Conservation (phyloP, 768 basidiomycete genomes). For the Pulveroboletus ravenelii region DNA sequence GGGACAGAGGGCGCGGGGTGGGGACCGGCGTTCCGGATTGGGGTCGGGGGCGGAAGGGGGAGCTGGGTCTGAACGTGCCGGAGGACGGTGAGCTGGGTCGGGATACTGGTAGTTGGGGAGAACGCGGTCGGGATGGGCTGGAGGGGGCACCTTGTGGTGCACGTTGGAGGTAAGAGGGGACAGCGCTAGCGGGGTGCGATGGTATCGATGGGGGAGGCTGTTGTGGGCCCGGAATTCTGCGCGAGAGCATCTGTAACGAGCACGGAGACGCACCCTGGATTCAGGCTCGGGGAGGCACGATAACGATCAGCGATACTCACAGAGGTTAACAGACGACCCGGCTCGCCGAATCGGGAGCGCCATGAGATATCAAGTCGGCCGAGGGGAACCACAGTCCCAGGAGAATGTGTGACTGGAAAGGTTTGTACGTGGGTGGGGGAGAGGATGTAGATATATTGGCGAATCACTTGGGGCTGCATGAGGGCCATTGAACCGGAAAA, state of each 20-base stretch:
- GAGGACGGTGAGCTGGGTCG: constrained; percentile 57
- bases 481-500: constrained; percentile 63
- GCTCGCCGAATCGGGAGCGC: constrained; percentile 81
- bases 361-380: constrained; percentile 89
- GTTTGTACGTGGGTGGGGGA: constrained; percentile 44
- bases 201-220: constrained; percentile 21
- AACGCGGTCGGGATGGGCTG: constrained; percentile 49
- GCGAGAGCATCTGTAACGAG: constrained; percentile 58
- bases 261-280: not conserved
- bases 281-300: not conserved
- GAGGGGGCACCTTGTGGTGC: constrained; percentile 33
- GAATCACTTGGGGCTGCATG: constrained; percentile 78
- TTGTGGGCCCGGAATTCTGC: constrained; percentile 61
- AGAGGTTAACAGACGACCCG: constrained; percentile 82
- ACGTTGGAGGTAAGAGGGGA: constrained; percentile 75
- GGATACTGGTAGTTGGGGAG: constrained; percentile 48
- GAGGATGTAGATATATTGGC: constrained; percentile 87
- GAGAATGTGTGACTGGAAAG: constrained; percentile 46
- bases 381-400: constrained; percentile 72
- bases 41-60: constrained; percentile 35
- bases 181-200: constrained; percentile 58
- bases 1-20: constrained; percentile 28
- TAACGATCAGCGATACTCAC: constrained; percentile 30
- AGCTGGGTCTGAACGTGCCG: constrained; percentile 40
- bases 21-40: constrained; percentile 28